Evolutionary conservation across 2,329 filamentous ascomycete species (phyloP).

Genomic region (Thelonectria olida): DNA sequence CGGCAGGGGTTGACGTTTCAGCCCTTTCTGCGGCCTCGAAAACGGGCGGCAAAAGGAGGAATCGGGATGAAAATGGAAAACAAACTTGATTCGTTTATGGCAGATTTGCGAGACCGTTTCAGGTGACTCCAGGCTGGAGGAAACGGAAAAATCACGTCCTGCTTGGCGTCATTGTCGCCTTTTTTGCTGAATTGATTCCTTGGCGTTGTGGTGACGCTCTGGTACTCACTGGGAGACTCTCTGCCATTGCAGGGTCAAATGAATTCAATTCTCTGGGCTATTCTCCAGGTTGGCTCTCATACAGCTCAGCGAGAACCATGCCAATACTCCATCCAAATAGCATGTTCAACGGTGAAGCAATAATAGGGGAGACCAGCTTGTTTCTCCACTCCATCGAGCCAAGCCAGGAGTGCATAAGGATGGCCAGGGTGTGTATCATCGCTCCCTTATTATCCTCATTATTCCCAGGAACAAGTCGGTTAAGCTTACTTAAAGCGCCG

Average conservation of each 20-base stretch:
- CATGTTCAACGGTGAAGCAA: too few relatives aligned
- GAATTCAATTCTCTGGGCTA: too few relatives aligned
- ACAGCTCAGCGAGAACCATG: too few relatives aligned
- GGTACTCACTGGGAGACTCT: not conserved
- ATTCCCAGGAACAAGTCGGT: not conserved
- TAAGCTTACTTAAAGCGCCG: not conserved
- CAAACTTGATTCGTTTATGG: conserved; percentile 8
- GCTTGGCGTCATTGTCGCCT: not conserved
- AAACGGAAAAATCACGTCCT: conserved; percentile 1
- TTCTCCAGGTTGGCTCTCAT: too few relatives aligned
- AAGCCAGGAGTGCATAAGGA: not conserved
- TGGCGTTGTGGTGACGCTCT: not conserved
- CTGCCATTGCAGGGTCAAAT: not conserved
- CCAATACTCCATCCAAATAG: too few relatives aligned
- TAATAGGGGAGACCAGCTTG: not conserved
- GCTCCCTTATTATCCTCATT: not conserved
- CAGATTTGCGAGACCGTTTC: conserved; percentile 16
- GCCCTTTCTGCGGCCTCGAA: conserved; percentile 5
- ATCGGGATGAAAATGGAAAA: conserved; percentile 6
- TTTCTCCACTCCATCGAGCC: not conserved
- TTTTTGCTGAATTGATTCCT: not conserved
- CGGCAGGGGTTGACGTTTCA: conserved; percentile 19
- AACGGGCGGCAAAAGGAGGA: conserved; percentile 27
- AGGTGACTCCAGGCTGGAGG: conserved; percentile 7
- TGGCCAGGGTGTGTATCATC: not conserved